Evolutionary conservation across 768 basidiomycete genomes (phyloP).

Genomic region (Asterophora lycoperdoides): DNA sequence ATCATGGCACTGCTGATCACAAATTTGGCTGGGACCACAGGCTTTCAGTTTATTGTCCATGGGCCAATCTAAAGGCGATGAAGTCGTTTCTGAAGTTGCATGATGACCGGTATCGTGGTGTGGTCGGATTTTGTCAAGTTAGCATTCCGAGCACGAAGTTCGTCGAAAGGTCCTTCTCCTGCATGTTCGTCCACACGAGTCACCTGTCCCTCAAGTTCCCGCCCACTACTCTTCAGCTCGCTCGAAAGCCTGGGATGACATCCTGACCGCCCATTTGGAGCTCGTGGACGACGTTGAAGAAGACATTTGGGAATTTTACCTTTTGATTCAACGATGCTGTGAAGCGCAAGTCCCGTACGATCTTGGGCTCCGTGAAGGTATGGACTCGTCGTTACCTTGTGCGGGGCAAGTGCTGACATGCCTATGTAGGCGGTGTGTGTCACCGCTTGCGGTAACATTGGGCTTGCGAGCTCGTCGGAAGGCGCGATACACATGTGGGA

Average conservation of each 20-base stretch:
- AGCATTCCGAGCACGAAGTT: too few relatives aligned
- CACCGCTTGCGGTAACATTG: constrained; percentile 95
- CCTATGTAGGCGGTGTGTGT: constrained; percentile 72
- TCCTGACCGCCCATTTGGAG: constrained; percentile 89
- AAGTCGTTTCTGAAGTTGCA: too few relatives aligned
- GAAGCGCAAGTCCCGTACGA: constrained; percentile 40
- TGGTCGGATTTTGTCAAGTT: too few relatives aligned
- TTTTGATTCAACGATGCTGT: constrained; percentile 54
- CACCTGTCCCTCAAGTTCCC: constrained; percentile 88
- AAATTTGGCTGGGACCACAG: too few relatives aligned
- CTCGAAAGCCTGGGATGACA: constrained; percentile 96
- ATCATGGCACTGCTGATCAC: too few relatives aligned
- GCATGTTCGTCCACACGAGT: too few relatives aligned
- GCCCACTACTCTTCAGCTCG: constrained; percentile 69
- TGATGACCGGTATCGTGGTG: too few relatives aligned
- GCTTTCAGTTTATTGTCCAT: too few relatives aligned
- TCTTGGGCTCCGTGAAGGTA: constrained; percentile 71
- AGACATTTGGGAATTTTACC: constrained; percentile 72
- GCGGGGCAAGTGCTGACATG: not conserved
- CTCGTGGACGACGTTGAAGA: constrained; percentile 84
- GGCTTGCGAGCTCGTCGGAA: constrained; percentile 76
- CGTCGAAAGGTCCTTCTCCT: too few relatives aligned
- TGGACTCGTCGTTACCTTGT: constrained; percentile 1
- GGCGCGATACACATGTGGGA: constrained; percentile 91
- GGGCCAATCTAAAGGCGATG: too few relatives aligned